phyloP scores from a whole-genome alignment of 2,329 filamentous ascomycete species.

The Pseudomassariella vexata region DNA sequence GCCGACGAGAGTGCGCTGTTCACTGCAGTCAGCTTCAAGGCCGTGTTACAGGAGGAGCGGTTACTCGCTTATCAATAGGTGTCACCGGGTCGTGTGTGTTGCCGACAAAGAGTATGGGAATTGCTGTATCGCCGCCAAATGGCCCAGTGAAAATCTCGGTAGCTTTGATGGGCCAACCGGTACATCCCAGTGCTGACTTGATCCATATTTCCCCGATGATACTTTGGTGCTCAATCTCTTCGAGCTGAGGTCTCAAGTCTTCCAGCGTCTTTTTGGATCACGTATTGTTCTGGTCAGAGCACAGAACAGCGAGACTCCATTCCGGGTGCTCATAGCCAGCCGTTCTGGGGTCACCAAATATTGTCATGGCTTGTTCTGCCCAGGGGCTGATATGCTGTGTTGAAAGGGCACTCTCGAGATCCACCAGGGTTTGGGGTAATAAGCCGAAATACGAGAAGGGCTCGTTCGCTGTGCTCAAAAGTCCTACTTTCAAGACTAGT shows the following conservation, averaged over 20 bases:
- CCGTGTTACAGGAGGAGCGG: neutral
- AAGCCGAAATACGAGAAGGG: slow-evolving; percentile 2
- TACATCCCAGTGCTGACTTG: slow-evolving; percentile 6
- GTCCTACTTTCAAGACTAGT: slow-evolving; percentile 5
- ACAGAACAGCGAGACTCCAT: slow-evolving; percentile 7
- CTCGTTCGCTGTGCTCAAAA: slow-evolving; percentile 2
- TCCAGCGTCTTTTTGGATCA: slow-evolving; percentile 10
- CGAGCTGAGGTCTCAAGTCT: slow-evolving; percentile 6
- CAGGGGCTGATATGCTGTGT: slow-evolving; percentile 5
- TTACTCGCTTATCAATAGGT: slow-evolving; percentile 9
- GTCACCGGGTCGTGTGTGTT: slow-evolving; percentile 12
- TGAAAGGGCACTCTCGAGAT: slow-evolving; percentile 4
- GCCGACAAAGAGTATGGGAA: slow-evolving; percentile 11
- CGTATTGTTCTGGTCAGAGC: slow-evolving; percentile 10
- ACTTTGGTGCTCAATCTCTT: slow-evolving; percentile 6
- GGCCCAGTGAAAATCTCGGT: slow-evolving; percentile 9
- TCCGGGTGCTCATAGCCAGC: neutral
- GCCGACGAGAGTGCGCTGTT: slow-evolving; percentile 8
- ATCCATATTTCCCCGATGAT: slow-evolving; percentile 8
- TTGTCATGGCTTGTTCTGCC: neutral
- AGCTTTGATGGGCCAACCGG: slow-evolving; percentile 9
- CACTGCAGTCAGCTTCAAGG: neutral
- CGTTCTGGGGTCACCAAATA: neutral
- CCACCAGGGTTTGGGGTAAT: slow-evolving; percentile 1
- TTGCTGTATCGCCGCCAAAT: slow-evolving; percentile 9